These are phyloP conservation scores for Echria macrotheca DNA, from an alignment of 495 filamentous ascomycete species.

Conservation along the genomic window DNA sequence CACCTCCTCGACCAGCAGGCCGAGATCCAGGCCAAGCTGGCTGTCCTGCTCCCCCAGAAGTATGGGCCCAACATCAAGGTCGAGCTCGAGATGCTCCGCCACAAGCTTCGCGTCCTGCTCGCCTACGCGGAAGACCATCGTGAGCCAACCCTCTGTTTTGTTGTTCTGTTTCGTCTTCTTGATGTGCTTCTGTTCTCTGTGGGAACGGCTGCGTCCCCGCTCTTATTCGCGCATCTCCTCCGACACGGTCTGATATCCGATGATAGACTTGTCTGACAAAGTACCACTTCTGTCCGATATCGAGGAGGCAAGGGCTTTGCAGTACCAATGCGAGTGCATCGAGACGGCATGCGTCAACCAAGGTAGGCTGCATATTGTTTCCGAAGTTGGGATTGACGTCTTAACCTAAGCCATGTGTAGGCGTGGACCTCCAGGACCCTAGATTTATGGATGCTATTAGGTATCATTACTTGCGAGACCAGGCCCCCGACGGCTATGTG, in stretches of 20 bases:
- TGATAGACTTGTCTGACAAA: constrained; percentile 38
- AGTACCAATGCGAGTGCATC: constrained; percentile 48
- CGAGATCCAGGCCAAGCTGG: constrained; percentile 45
- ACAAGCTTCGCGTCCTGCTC: constrained; percentile 40
- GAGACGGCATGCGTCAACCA: constrained; percentile 42
- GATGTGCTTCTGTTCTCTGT: not conserved
- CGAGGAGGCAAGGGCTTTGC: constrained; percentile 43
- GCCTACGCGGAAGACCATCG: constrained; percentile 39
- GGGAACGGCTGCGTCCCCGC: not conserved
- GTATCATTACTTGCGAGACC: constrained; percentile 31
- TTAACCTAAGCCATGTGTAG: too few relatives aligned
- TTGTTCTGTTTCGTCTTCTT: not conserved
- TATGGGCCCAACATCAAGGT: constrained; percentile 38
- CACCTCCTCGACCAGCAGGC: constrained; percentile 43
- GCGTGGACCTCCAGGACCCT: constrained; percentile 39
- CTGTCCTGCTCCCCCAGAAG: constrained; percentile 39
- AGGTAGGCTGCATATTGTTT: constrained; percentile 32
- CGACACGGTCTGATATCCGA: constrained; percentile 26
- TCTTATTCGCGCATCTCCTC: constrained; percentile 2
- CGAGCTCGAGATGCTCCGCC: constrained; percentile 44
- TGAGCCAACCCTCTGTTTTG: constrained; percentile 26
- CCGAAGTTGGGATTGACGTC: constrained; percentile 6
- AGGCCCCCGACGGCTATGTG: constrained; percentile 38
- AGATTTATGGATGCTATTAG: constrained; percentile 38
- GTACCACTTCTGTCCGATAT: constrained; percentile 41